Evolutionary conservation across 352 stramenopile genomes (phyloP).

Genomic region (Phytopythium montanum): DNA sequence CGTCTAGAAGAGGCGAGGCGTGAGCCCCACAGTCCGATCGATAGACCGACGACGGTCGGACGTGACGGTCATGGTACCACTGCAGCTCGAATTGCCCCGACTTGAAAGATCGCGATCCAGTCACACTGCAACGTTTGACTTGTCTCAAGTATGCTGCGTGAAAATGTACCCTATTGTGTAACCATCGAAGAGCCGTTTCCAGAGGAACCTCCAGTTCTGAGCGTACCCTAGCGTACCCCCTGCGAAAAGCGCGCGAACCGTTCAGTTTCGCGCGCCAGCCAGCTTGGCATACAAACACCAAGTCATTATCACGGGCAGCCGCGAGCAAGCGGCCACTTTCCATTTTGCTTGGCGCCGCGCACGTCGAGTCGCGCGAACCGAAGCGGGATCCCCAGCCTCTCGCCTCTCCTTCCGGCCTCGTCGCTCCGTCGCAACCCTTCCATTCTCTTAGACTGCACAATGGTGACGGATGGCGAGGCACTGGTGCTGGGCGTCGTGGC

Average conservation of each 20-base stretch:
- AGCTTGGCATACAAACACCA: background rate
- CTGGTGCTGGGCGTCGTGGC: background rate
- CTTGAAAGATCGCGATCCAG: too few species aligned
- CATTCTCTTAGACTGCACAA: background rate
- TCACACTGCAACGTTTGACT: background rate
- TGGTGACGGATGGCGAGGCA: slow-evolving; percentile 4
- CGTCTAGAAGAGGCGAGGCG: too few species aligned
- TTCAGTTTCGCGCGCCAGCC: slow-evolving; percentile 4
- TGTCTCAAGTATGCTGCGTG: background rate
- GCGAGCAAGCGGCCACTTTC: background rate
- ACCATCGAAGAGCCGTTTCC: background rate
- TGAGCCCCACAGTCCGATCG: too few species aligned
- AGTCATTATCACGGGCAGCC: too few species aligned
- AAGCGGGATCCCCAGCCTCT: background rate
- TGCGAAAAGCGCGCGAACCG: background rate
- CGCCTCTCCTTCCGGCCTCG: background rate
- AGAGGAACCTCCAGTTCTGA: background rate
- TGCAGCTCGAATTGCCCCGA: too few species aligned
- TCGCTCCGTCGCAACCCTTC: background rate
- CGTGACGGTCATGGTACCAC: too few species aligned
- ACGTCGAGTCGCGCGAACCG: background rate
- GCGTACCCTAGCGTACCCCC: background rate
- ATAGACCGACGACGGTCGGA: too few species aligned
- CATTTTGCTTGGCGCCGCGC: background rate
- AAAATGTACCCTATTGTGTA: background rate